Conservation (phyloP, 306 rosid species). For the Canavalia gladiata region DNA sequence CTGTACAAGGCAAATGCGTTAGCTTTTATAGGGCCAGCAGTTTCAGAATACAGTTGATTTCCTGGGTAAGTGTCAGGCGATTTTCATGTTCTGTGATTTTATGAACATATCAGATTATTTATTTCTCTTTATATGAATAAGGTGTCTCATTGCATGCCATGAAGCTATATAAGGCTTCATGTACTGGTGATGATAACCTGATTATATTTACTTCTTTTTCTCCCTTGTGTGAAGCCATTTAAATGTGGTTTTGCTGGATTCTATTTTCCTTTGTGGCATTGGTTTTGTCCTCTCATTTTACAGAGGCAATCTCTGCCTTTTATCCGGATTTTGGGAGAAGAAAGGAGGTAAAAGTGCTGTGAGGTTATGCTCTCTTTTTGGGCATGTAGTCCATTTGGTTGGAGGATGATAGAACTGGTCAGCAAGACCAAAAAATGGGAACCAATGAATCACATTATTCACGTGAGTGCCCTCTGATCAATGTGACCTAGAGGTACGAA, state of each 20-base stretch:
- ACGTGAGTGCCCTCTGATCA: no score
- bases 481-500: no score
- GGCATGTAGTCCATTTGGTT: conserved; percentile 21
- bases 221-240: background rate
- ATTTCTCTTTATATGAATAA: background rate
- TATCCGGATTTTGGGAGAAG: conserved; percentile 13
- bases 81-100: conserved; percentile 44
- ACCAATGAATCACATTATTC: no score
- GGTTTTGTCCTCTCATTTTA: background rate
- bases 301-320: background rate
- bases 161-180: conserved; percentile 5
- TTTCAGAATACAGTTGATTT: conserved; percentile 88
- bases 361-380: background rate
- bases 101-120: conserved; percentile 34
- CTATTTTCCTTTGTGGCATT: conserved; percentile 4
- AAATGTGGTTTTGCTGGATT: conserved; percentile 24
- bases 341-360: background rate
- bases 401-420: no score
- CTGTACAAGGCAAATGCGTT: conserved; percentile 80
- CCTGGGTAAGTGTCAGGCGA: conserved; percentile 80
- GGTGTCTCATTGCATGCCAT: background rate
- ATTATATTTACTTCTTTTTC: conserved; percentile 1
- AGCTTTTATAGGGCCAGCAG: conserved; percentile 68
- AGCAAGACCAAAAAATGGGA: no score
- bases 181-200: background rate